Percentiles rank a stretch among this genome's conserved stretches.
phyloP scores from a whole-genome alignment of 352 stramenopile species.

The Saprolegnia parasitica region DNA sequence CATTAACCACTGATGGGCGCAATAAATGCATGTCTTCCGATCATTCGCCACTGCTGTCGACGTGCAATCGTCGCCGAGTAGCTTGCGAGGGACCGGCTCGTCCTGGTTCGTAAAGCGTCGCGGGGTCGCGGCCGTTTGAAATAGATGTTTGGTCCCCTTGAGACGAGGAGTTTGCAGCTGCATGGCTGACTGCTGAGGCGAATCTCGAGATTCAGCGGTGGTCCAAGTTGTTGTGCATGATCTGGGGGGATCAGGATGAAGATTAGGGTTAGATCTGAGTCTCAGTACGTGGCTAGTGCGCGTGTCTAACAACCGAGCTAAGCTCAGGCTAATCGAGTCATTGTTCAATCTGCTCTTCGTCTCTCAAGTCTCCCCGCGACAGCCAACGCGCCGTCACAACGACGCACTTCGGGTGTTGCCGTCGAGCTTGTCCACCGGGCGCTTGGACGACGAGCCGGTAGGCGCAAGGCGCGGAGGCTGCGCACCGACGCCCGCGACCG shows the following conservation, averaged over 20 bases:
- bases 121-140: slow-evolving; percentile 31
- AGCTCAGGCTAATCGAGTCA: background rate
- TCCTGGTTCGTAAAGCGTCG: slow-evolving; percentile 76
- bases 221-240: too few relatives aligned
- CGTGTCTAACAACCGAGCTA: background rate
- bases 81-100: slow-evolving; percentile 97
- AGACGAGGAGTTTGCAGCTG: background rate
- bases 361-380: too few relatives aligned
- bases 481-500: slow-evolving; percentile 43
- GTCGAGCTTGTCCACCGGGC: slow-evolving; percentile 24
- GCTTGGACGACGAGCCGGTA: slow-evolving; percentile 46
- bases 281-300: background rate
- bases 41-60: slow-evolving; percentile 41
- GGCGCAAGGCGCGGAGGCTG: slow-evolving; percentile 50
- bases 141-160: background rate
- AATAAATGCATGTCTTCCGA: too few relatives aligned
- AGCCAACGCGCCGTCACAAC: too few relatives aligned
- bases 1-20: too few relatives aligned
- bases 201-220: too few relatives aligned
- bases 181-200: too few relatives aligned
- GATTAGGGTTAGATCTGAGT: background rate
- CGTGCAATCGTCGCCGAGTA: slow-evolving; percentile 94
- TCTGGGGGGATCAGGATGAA: background rate
- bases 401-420: too few relatives aligned
- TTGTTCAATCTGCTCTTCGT: background rate